Conservation (phyloP, 495 filamentous ascomycete genomes). For the Penicillium chermesinum region DNA sequence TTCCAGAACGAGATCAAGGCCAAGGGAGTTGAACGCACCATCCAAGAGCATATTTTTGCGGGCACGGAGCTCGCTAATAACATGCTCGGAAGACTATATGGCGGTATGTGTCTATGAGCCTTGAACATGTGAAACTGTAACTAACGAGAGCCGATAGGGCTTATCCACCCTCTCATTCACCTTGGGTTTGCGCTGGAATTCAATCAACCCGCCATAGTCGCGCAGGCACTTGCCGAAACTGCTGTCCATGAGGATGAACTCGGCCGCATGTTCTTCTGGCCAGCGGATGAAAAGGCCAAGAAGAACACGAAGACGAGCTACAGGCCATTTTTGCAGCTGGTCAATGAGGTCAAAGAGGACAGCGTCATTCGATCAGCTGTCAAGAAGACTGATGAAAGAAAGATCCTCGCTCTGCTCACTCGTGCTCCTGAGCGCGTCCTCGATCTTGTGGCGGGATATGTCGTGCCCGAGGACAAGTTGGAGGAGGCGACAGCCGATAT, state of each 20-base stretch:
- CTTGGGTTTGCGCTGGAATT: slow-evolving; percentile 81
- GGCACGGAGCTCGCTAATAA: slow-evolving; percentile 55
- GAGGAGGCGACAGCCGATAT: slow-evolving; percentile 71
- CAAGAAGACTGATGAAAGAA: slow-evolving; percentile 51
- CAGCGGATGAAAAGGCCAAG: slow-evolving; percentile 48
- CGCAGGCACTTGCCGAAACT: slow-evolving; percentile 73
- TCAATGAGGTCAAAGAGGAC: slow-evolving; percentile 53
- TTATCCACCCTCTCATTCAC: slow-evolving; percentile 80
- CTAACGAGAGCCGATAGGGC: slow-evolving; percentile 36
- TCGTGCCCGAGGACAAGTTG: slow-evolving; percentile 55
- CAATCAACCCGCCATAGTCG: slow-evolving; percentile 71
- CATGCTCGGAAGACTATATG: slow-evolving; percentile 54
- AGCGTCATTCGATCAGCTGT: slow-evolving; percentile 49
- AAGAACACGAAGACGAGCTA: slow-evolving; percentile 23
- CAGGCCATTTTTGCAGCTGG: slow-evolving; percentile 52
- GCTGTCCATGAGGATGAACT: slow-evolving; percentile 56
- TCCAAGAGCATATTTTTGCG: slow-evolving; percentile 63
- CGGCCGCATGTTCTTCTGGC: slow-evolving; percentile 41
- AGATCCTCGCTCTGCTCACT: slow-evolving; percentile 60
- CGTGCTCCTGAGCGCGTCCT: slow-evolving; percentile 61
- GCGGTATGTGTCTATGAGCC: slow-evolving; percentile 32
- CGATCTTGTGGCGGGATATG: slow-evolving; percentile 52
- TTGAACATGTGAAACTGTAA: not conserved
- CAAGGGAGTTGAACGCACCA: slow-evolving; percentile 51
- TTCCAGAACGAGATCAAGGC: slow-evolving; percentile 66